phyloP scores from a whole-genome alignment of 163 green algal species.

The Picocystis sp. region DNA sequence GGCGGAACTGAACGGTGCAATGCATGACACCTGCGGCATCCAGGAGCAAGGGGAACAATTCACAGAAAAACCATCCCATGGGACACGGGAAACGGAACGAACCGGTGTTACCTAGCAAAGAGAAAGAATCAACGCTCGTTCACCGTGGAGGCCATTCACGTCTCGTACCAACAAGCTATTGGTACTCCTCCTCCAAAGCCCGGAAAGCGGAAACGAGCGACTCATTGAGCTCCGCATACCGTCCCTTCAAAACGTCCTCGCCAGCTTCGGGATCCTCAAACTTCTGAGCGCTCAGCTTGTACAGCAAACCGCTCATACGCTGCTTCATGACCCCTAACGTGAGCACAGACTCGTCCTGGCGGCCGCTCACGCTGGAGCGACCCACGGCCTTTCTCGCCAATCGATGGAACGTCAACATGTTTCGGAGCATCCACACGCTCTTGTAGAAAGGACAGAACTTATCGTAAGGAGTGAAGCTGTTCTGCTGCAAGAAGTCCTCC shows the following conservation, averaged over 20 bases:
- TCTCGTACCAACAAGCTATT: slow-evolving; percentile 26
- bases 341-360: slow-evolving; percentile 26
- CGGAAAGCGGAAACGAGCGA: slow-evolving; percentile 79
- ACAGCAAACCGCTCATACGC: slow-evolving; percentile 70
- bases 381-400: slow-evolving; percentile 32
- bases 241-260: slow-evolving; percentile 63
- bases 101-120: too few species aligned
- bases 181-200: slow-evolving; percentile 84
- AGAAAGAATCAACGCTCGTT: too few species aligned
- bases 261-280: slow-evolving; percentile 95
- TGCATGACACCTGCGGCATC: too few species aligned
- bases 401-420: slow-evolving; percentile 50
- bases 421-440: slow-evolving; percentile 48
- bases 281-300: slow-evolving; percentile 82
- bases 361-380: slow-evolving; percentile 15
- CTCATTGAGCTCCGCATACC: slow-evolving; percentile 61
- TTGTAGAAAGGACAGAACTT: slow-evolving; percentile 99
- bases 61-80: too few species aligned
- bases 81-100: too few species aligned
- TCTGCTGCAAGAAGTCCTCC: slow-evolving; percentile 99
- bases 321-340: slow-evolving; percentile 93
- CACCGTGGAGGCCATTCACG: too few species aligned
- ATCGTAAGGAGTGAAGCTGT: slow-evolving; percentile 95
- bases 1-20: too few species aligned
- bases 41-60: too few species aligned